phyloP scores from a whole-genome alignment of 768 basidiomycete species.

The Phaeotremella fagi region DNA sequence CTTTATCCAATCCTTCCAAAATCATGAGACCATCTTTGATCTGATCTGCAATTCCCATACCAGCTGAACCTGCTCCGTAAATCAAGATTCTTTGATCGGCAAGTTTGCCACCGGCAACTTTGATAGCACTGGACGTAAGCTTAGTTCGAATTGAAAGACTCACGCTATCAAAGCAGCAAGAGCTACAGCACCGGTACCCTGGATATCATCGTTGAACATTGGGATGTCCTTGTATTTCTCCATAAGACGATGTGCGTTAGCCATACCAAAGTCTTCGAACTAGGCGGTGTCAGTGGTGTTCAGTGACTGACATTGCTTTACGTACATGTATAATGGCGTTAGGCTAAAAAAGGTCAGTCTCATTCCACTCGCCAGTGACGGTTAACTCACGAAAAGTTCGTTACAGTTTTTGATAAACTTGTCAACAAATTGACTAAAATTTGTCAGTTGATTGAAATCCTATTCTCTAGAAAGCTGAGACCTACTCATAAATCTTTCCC shows the following conservation, averaged over 20 bases:
- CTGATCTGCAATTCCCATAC: constrained; percentile 65
- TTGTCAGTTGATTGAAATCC: not conserved
- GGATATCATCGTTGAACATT: constrained; percentile 70
- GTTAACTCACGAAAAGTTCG: constrained; percentile 45
- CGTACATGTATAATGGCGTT: constrained; percentile 44
- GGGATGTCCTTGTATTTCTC: constrained; percentile 49
- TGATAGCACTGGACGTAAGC: constrained; percentile 24
- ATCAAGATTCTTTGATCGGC: constrained; percentile 71
- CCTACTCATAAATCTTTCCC: constrained; percentile 65
- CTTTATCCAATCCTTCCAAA: constrained; percentile 52
- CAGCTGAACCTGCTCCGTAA: constrained; percentile 71
- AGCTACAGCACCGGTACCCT: constrained; percentile 49
- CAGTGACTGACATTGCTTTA: not conserved
- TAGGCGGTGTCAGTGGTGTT: not conserved
- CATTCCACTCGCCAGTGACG: no score
- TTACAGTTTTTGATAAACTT: constrained; percentile 54
- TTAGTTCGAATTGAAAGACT: constrained; percentile 14
- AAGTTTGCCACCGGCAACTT: constrained; percentile 50
- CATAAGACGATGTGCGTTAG: constrained; percentile 48
- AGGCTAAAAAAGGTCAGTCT: constrained; percentile 25
- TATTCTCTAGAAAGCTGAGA: not conserved
- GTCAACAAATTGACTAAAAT: constrained; percentile 60
- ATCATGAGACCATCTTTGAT: constrained; percentile 70
- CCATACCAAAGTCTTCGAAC: constrained; percentile 49
- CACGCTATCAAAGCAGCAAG: constrained; percentile 66